Percentiles rank a stretch among this genome's conserved stretches.
Evolutionary conservation across 805 yeast species (phyloP).

Genomic region (Hanseniaspora taiwanica): DNA sequence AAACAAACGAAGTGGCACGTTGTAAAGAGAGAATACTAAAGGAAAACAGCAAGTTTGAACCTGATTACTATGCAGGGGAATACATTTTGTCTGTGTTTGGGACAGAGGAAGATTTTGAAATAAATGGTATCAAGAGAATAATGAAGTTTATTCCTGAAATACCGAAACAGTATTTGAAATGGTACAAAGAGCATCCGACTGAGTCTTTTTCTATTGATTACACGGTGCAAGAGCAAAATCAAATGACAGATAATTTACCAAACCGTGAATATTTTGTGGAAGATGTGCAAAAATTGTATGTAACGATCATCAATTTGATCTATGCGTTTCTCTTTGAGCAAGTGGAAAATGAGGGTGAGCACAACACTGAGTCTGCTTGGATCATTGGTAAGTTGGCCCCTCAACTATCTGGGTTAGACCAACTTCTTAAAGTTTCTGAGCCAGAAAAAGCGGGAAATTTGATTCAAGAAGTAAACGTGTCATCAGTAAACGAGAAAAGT

Average conservation of each 20-base stretch:
- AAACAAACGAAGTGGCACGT: constrained; percentile 41
- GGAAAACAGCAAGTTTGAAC: constrained; percentile 69
- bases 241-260: constrained; percentile 54
- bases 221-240: constrained; percentile 46
- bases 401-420: constrained; percentile 60
- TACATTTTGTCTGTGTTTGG: constrained; percentile 45
- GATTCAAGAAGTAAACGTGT: constrained; percentile 5
- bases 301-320: constrained; percentile 50
- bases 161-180: constrained; percentile 30
- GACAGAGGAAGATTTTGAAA: constrained; percentile 38
- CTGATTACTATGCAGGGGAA: constrained; percentile 82
- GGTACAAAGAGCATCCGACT: constrained; percentile 31
- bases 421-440: constrained; percentile 19
- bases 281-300: constrained; percentile 42
- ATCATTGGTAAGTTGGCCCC: constrained; percentile 79
- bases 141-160: constrained; percentile 42
- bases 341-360: constrained; percentile 57
- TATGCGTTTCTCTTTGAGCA: constrained; percentile 67
- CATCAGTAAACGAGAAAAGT: background rate
- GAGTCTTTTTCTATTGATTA: constrained; percentile 36
- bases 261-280: constrained; percentile 43
- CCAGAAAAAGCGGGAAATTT: constrained; percentile 6
- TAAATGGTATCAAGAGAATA: constrained; percentile 29
- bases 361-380: constrained; percentile 87
- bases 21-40: constrained; percentile 50